Conservation (phyloP, 169 alveolate genomes). For the Cryptosporidium canis region DNA sequence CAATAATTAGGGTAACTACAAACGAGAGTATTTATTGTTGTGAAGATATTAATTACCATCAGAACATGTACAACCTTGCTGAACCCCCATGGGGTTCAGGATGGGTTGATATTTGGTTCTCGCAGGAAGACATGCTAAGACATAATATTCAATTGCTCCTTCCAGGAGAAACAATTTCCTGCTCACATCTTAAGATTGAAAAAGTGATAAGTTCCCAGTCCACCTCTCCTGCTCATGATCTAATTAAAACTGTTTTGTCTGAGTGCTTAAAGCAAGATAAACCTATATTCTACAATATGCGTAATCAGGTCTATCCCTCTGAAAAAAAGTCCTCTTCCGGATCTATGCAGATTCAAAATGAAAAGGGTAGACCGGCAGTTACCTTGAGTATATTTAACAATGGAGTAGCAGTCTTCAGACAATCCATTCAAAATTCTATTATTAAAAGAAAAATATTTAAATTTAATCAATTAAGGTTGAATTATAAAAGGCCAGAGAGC, state of each 20-base stretch:
- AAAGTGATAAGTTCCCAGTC: not conserved
- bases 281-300: not conserved
- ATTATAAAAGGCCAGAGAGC: not conserved
- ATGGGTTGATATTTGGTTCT: conserved; percentile 63
- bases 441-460: not conserved
- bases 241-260: not conserved
- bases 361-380: not conserved
- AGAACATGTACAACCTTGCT: not conserved
- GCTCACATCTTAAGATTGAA: conserved; percentile 13
- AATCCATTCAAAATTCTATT: conserved; percentile 6
- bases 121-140: conserved; percentile 26
- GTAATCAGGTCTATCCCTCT: too few species aligned
- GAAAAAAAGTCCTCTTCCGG: not conserved
- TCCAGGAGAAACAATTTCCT: conserved; percentile 64
- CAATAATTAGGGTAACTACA: conserved; percentile 21
- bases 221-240: not conserved
- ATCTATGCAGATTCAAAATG: not conserved
- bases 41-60: not conserved
- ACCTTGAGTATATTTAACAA: conserved; percentile 36
- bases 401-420: conserved; percentile 4
- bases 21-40: not conserved
- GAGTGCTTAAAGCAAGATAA: not conserved
- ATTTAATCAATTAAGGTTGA: not conserved
- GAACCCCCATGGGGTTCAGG: conserved; percentile 62
- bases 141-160: conserved; percentile 41